A percentile compares a stretch with the other conserved stretches of the same genome.
phyloP scores from a whole-genome alignment of 441 rosid species.

The Corymbia citriodora region DNA sequence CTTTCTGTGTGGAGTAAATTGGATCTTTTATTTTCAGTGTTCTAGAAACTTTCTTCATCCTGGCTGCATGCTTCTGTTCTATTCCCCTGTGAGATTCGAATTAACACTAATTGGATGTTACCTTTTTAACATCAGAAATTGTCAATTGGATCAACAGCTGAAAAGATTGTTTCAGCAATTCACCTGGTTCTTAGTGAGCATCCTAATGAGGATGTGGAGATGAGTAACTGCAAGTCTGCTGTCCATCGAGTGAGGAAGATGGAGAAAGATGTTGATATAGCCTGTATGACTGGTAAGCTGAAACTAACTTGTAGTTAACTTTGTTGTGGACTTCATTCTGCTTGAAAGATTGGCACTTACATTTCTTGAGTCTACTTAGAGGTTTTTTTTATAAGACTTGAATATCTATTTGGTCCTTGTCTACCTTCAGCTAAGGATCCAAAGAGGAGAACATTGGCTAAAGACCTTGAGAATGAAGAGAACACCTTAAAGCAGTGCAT shows the following conservation, averaged over 20 bases:
- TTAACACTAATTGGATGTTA: rapidly evolving
- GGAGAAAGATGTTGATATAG: slow-evolving; percentile 69
- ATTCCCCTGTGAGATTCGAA: neutral
- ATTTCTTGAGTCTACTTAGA: rapidly evolving
- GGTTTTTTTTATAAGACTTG: rapidly evolving
- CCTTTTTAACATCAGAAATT: slow-evolving; percentile 45
- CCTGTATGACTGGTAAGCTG: slow-evolving; percentile 49
- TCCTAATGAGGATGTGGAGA: slow-evolving; percentile 71
- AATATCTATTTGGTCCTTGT: neutral
- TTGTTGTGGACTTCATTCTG: neutral
- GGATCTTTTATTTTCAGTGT: neutral
- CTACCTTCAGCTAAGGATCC: slow-evolving; percentile 50
- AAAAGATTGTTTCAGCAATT: slow-evolving; percentile 89
- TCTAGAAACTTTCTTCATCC: rapidly evolving
- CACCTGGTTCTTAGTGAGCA: slow-evolving; percentile 66
- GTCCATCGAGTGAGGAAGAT: slow-evolving; percentile 67
- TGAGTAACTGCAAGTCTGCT: slow-evolving; percentile 74
- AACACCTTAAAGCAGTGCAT: slow-evolving; percentile 55
- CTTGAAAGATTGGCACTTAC: rapidly evolving
- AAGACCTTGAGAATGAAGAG: slow-evolving; percentile 72
- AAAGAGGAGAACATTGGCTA: slow-evolving; percentile 46
- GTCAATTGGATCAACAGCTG: slow-evolving; percentile 69
- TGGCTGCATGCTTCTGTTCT: neutral
- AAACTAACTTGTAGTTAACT: neutral
- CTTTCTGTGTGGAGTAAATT: neutral